These are phyloP conservation scores for Powellomyces hirtus DNA, from an alignment of 192 early-diverging fungal genomes.

Conservation along the genomic window DNA sequence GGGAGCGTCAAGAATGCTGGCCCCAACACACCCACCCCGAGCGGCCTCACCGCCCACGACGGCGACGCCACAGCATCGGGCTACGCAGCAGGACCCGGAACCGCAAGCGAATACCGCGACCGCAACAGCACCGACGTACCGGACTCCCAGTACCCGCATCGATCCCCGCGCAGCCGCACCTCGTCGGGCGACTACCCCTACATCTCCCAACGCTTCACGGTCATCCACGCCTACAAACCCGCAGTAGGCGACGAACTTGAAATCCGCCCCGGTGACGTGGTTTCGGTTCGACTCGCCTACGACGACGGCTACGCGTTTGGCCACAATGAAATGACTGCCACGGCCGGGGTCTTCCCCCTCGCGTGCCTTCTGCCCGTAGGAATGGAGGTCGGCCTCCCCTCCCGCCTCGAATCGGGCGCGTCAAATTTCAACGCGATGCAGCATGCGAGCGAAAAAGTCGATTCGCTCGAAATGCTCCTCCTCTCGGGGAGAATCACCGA, in stretches of 20 bases:
- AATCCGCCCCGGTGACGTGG: slow-evolving; percentile 16
- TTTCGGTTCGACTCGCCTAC: slow-evolving; percentile 26
- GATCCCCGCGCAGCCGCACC: neutral
- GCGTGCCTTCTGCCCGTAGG: slow-evolving; percentile 32
- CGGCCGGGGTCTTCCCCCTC: slow-evolving; percentile 28
- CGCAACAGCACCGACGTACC: neutral
- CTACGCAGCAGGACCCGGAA: neutral
- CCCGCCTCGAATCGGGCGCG: slow-evolving; percentile 25
- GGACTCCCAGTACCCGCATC: neutral
- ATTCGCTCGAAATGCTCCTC: slow-evolving; percentile 33
- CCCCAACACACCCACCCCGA: too few species aligned
- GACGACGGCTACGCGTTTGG: slow-evolving; percentile 35
- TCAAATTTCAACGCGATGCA: slow-evolving; percentile 11
- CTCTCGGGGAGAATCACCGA: slow-evolving; percentile 29
- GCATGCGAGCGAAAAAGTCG: slow-evolving; percentile 24
- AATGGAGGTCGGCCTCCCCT: slow-evolving; percentile 27
- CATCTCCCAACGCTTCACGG: slow-evolving; percentile 12
- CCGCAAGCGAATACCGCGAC: neutral
- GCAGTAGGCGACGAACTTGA: slow-evolving; percentile 23
- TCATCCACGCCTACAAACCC: slow-evolving; percentile 31
- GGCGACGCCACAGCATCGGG: neutral
- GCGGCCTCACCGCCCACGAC: neutral
- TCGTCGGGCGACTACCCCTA: slow-evolving; percentile 3
- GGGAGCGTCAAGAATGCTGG: too few species aligned
- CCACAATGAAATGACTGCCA: neutral